phyloP scores from a whole-genome alignment of 2,329 filamentous ascomycete species.

The Ascomycota sp. region DNA sequence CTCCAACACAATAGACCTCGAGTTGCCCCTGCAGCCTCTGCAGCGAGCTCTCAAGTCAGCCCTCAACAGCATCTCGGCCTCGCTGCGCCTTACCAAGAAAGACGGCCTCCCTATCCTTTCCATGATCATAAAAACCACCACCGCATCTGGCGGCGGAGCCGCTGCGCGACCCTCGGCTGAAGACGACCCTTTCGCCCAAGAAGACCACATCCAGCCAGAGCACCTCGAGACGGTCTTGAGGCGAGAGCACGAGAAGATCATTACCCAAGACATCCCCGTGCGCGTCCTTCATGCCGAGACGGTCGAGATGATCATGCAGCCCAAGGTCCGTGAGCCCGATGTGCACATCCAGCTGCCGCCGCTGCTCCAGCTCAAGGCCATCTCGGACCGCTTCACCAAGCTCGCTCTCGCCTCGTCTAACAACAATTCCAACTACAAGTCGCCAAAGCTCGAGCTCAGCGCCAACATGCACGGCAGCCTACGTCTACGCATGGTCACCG shows the following conservation, averaged over 20 bases:
- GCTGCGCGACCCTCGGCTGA: slow-evolving; percentile 12
- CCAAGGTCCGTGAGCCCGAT: slow-evolving; percentile 73
- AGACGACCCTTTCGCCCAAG: slow-evolving; percentile 19
- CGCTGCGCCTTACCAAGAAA: slow-evolving; percentile 81
- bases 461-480: slow-evolving; percentile 91
- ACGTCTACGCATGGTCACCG: slow-evolving; percentile 59
- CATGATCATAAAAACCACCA: slow-evolving; percentile 70
- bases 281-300: slow-evolving; percentile 65
- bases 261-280: slow-evolving; percentile 93
- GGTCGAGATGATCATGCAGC: slow-evolving; percentile 89
- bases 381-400: slow-evolving; percentile 88
- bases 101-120: slow-evolving; percentile 71
- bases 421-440: slow-evolving; percentile 16
- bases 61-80: slow-evolving; percentile 58
- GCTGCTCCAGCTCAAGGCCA: slow-evolving; percentile 72
- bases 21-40: slow-evolving; percentile 73
- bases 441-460: slow-evolving; percentile 60
- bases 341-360: slow-evolving; percentile 84
- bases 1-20: slow-evolving; percentile 85
- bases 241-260: slow-evolving; percentile 68
- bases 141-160: slow-evolving; percentile 20
- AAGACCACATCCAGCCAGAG: slow-evolving; percentile 24
- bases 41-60: slow-evolving; percentile 86
- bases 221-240: slow-evolving; percentile 35
- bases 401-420: slow-evolving; percentile 41